Base-by-base conservation (phyloP, 2,329 filamentous ascomycete species). In the Aspergillus tanneri region DNA sequence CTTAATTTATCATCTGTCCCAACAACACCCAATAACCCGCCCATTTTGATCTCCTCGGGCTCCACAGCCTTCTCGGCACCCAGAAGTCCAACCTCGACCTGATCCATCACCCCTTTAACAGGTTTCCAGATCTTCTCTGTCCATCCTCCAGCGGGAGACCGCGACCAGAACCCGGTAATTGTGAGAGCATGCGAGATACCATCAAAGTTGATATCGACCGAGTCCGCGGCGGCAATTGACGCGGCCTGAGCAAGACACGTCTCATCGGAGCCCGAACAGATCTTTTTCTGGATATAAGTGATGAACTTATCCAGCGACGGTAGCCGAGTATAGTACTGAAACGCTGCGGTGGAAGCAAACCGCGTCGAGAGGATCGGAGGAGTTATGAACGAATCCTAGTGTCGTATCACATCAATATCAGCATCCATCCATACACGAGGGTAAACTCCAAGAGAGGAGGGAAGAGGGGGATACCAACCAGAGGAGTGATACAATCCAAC, bases 41-140 rank as follows among this genome's bases (percentile, higher is more conserved):
- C 84, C 30, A 96, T 77, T 28, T 86, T 86, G 10, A 96, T 71
- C 56, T 96, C 88, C 65, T 91, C 82, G 0, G 81, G 73, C 49
- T 89, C 83, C 11, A 55, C 58, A 14, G 68, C 61, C 3, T 74
- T 72, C 56, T 90, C 85, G 9, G 79, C 75, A 5, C 82, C 82
- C 48, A 97, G 73, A 34, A 96, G 79, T 12, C 92, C 92, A 16
- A 96, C 82, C 66, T 97, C 92, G 4, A 90, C 79, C 39, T 86
- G 81, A 39, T 83, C 76, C 1, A n/a, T n/a, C n/a, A 51, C 55
- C 6, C 57, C 55, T 37, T 57, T 50, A 24, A 49, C 18, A 48
- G 60, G 43, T 40, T 64, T 64, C 10, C 59, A 48, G 21, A 77
- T 70, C 3, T 62, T 61, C 42, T 80, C 76, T 16, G 67, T 72